Evolutionary conservation across 192 early-diverging fungal genomes (phyloP), one percentile per base, ranked within the genome.

Genomic region (Bifiguratus adelaidae): DNA sequence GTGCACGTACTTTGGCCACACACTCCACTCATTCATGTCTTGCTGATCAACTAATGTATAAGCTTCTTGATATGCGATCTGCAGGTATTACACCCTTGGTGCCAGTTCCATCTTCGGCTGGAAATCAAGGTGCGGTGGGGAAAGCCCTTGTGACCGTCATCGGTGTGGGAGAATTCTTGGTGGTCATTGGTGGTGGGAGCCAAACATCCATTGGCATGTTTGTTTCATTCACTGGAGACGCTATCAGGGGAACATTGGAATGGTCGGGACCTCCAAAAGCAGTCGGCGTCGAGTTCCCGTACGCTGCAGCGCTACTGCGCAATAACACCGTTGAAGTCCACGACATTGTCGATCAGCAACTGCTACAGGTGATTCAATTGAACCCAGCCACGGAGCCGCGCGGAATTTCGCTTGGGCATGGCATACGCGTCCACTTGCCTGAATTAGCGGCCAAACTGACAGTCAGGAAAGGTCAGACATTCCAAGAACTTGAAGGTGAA

Each of bases 241-340:
- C 89, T 23, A 68, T 86, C 8, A 66, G 83, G 47, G 88, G 85
- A 50, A 65, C 60, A n/a, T 44, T 73, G 26, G 54, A 66, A 45
- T 82, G 70, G 72, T 48, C 58, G 0, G 68, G 68, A 21, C 71
- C 67, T 42, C 74, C 71, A 16, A 48, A 65, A 22, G 60, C 71
- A 16, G 27, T 63, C 56, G 78, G 73, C 15, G 83, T 87, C 15
- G 85, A 91, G 41, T 85, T 70, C 47, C 89, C 89, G 1, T 88
- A 88, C 33, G 74, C 81, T 1, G 64, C 78, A 0, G 77, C 86
- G 0, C 60, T 91, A 2, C 60, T 91, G 16, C 49, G 63, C 13
- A 84, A 78, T 49, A 70, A 80, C 15, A 63, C 65, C 0, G 60
- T 91, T n/a, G 77, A 89, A 56, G 55, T 91, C 13, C 89, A 91